Conservation (phyloP, 306 rosid genomes). For the Vicia faba region DNA sequence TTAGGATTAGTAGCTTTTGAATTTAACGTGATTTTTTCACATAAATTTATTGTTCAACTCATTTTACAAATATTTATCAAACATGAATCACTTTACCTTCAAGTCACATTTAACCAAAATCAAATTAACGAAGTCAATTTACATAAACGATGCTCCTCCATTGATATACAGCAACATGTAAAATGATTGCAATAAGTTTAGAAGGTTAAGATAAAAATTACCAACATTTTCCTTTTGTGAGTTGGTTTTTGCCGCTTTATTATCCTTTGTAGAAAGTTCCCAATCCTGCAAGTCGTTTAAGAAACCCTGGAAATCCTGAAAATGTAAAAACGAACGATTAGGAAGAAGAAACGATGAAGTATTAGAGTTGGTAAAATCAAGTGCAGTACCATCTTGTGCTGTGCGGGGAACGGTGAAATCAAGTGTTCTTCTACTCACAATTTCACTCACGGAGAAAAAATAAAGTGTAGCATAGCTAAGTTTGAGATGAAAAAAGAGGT, state of each 20-base stretch:
- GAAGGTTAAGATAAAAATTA: slow-evolving; percentile 34
- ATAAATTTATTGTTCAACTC: neutral
- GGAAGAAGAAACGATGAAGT: neutral
- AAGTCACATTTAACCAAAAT: neutral
- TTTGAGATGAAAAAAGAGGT: neutral
- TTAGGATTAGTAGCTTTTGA: too few relatives aligned
- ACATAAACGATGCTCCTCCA: neutral
- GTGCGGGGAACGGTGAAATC: neutral
- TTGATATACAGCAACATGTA: neutral
- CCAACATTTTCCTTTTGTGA: slow-evolving; percentile 60
- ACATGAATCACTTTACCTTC: neutral
- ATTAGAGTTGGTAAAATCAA: slow-evolving; percentile 7
- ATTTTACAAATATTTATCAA: neutral
- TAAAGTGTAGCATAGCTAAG: too few relatives aligned
- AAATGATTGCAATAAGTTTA: slow-evolving; percentile 6
- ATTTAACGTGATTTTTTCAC: too few relatives aligned
- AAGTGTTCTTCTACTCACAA: neutral
- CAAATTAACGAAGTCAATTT: neutral
- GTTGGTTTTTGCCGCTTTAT: slow-evolving; percentile 52
- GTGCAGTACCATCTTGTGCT: slow-evolving; percentile 29
- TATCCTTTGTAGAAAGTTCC: slow-evolving; percentile 79
- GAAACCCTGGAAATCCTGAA: slow-evolving; percentile 92
- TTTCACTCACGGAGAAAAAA: neutral
- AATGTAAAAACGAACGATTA: slow-evolving; percentile 1
- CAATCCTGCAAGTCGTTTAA: slow-evolving; percentile 94